phyloP scores from a whole-genome alignment of 148 eudicot species.

The Salicornia ramosissima region DNA sequence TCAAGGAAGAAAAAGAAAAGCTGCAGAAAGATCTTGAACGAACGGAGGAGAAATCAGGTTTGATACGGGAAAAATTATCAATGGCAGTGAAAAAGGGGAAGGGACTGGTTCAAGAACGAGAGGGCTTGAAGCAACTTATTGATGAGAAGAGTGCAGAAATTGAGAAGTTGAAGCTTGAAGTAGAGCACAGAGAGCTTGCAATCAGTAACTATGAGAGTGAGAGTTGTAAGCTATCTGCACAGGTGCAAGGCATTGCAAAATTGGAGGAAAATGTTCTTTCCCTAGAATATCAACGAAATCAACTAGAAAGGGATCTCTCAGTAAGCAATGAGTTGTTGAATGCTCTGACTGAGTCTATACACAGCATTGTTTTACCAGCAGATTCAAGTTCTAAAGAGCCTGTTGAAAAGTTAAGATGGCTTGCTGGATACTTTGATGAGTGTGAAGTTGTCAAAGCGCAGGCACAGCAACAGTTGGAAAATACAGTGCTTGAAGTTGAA shows the following conservation, averaged over 20 bases:
- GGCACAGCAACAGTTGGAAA: conserved; percentile 55
- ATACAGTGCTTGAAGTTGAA: conserved; percentile 40
- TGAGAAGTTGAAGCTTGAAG: conserved; percentile 55
- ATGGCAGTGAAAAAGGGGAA: conserved; percentile 98
- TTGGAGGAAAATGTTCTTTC: conserved; percentile 58
- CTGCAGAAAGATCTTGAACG: conserved; percentile 59
- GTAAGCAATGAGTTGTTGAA: conserved; percentile 59
- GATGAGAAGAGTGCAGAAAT: conserved; percentile 74
- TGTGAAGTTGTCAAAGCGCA: conserved; percentile 44
- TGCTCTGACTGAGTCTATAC: conserved; percentile 50
- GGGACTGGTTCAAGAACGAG: conserved; percentile 93
- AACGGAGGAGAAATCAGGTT: conserved; percentile 71
- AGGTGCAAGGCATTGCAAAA: conserved; percentile 49
- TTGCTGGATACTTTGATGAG: conserved; percentile 49
- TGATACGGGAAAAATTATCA: conserved; percentile 77
- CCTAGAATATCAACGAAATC: conserved; percentile 48
- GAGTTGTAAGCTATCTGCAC: conserved; percentile 44
- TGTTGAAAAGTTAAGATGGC: conserved; percentile 63
- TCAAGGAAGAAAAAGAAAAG: conserved; percentile 53
- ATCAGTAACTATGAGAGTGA: conserved; percentile 45
- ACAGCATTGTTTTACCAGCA: conserved; percentile 39
- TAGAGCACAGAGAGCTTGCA: conserved; percentile 45
- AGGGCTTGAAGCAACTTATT: conserved; percentile 62
- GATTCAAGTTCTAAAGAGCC: conserved; percentile 50
- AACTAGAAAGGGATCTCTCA: conserved; percentile 58